Percentiles rank a stretch among this genome's conserved stretches.
Evolutionary conservation across 1,284 basidiomycete species (phyloP).

Genomic region (Ganoderma boninense): DNA sequence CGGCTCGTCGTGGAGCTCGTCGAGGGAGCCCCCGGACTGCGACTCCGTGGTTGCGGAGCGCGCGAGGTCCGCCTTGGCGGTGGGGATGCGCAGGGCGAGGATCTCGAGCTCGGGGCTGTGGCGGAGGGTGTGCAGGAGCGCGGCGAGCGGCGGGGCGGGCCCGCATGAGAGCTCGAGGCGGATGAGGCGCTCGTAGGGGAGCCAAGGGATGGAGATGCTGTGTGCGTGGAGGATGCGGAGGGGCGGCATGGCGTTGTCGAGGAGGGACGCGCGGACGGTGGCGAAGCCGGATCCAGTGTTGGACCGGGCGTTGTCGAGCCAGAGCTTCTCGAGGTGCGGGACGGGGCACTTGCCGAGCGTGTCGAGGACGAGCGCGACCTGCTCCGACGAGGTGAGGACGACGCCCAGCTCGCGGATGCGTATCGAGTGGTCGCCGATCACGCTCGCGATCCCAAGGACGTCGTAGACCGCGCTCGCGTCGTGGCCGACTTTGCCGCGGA

Average conservation of each 20-base stretch:
- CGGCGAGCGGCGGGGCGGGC: constrained; percentile 9
- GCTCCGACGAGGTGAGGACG: background rate
- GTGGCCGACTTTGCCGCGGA: background rate
- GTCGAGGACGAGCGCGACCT: constrained; percentile 6
- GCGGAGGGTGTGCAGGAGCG: constrained; percentile 20
- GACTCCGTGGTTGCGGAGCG: background rate
- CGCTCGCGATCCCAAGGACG: constrained; percentile 18
- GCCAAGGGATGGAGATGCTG: constrained; percentile 13
- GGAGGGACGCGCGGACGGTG: background rate
- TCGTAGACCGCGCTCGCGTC: constrained; percentile 5
- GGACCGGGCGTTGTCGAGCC: constrained; percentile 13
- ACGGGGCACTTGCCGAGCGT: constrained; percentile 10
- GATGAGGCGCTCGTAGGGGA: constrained; percentile 20
- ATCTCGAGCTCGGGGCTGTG: constrained; percentile 16
- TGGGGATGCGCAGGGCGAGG: constrained; percentile 11
- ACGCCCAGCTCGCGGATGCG: constrained; percentile 25
- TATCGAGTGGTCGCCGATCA: constrained; percentile 12
- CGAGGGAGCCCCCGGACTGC: background rate
- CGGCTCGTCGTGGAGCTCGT: background rate
- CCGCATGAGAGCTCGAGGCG: constrained; percentile 18
- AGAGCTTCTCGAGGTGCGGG: constrained; percentile 18
- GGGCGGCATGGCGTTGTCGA: constrained; percentile 16
- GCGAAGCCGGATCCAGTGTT: constrained; percentile 1
- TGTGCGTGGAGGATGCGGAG: constrained; percentile 18
- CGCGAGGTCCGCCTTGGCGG: background rate